Evolutionary conservation across 2,329 filamentous ascomycete species (phyloP).

Genomic region (Botrytis fragariae): DNA sequence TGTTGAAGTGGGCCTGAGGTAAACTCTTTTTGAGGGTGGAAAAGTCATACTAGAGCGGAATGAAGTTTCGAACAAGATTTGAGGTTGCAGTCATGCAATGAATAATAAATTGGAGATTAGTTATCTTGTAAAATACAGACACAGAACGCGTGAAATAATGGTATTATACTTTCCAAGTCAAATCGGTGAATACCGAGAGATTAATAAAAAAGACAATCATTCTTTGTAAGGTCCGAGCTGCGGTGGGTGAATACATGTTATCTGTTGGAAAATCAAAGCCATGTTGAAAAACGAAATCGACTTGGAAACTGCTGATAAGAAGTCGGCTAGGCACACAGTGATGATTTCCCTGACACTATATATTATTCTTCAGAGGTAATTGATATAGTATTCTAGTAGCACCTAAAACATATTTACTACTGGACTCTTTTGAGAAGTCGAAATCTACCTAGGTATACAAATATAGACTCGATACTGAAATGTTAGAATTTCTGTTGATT

Average conservation of each 20-base stretch:
- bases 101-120: neutral
- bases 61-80: neutral
- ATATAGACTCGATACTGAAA: neutral
- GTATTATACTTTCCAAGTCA: neutral
- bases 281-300: neutral
- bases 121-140: neutral
- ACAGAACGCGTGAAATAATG: neutral
- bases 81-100: neutral
- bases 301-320: neutral
- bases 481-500: neutral
- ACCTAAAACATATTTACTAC: neutral
- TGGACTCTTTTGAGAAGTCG: neutral
- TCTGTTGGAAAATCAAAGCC: neutral
- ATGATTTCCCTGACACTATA: neutral
- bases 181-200: neutral
- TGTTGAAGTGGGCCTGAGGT: constrained; percentile 48
- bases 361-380: neutral
- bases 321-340: neutral
- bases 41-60: neutral
- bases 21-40: neutral
- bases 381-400: neutral
- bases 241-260: too few species aligned
- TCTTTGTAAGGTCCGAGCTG: neutral
- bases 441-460: neutral
- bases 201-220: neutral